These are phyloP conservation scores for Hypoxylon sp. DNA, from an alignment of 2,329 filamentous ascomycete species.

Conservation along the genomic window DNA sequence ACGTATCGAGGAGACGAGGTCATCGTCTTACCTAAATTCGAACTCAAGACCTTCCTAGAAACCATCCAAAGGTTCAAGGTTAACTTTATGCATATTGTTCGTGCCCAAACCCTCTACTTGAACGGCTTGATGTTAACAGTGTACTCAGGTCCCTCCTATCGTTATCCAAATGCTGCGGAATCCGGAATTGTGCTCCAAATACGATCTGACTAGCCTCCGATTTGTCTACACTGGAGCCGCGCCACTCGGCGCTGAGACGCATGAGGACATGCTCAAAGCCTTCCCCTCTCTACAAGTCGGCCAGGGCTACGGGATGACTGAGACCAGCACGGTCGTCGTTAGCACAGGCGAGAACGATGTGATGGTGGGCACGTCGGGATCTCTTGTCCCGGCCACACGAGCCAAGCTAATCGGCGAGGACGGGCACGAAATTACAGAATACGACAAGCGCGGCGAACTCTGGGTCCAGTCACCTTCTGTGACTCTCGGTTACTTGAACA, in stretches of 20 bases:
- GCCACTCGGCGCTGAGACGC: conserved; percentile 79
- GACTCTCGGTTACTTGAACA: conserved; percentile 87
- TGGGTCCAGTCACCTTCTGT: conserved; percentile 82
- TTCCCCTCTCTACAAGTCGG: conserved; percentile 69
- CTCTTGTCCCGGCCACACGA: conserved; percentile 72
- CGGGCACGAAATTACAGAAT: conserved; percentile 74
- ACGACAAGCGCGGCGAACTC: conserved; percentile 81
- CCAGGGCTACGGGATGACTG: conserved; percentile 83
- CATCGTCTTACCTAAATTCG: conserved; percentile 79
- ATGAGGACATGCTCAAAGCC: conserved; percentile 61
- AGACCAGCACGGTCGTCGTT: conserved; percentile 78
- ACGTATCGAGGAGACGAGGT: conserved; percentile 78
- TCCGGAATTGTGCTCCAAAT: conserved; percentile 70
- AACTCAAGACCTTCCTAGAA: conserved; percentile 71
- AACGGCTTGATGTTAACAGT: conserved; percentile 1
- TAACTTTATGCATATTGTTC: conserved; percentile 71
- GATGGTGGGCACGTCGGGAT: conserved; percentile 78
- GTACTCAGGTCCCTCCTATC: conserved; percentile 79
- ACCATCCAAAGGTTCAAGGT: conserved; percentile 77
- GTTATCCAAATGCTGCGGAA: conserved; percentile 81
- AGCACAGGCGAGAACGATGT: conserved; percentile 73
- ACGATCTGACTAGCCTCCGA: conserved; percentile 76
- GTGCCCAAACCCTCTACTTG: conserved; percentile 35
- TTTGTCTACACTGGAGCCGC: conserved; percentile 81
- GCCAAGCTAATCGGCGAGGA: conserved; percentile 76